Evolutionary conservation across 164 flowering plant species (phyloP), one percentile per base, ranked within the genome.

Genomic region (Piper betle): DNA sequence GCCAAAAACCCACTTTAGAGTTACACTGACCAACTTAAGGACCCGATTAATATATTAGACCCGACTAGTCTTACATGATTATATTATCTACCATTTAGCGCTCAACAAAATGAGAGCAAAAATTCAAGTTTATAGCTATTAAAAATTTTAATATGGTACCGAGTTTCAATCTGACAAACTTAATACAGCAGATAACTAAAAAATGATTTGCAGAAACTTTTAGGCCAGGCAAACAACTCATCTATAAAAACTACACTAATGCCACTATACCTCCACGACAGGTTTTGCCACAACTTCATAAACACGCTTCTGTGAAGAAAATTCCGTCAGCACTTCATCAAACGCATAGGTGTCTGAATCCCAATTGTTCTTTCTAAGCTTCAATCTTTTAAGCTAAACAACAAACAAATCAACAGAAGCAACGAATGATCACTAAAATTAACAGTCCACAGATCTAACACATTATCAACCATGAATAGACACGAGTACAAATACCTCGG

Each of bases 211-310:
- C 33, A 25, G 33, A 25, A 25, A 25, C 33, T 25, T 25, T 25
- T 25, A 25, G 33, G 33, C 33, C 33, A 25, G 33, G 33, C 33
- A 0, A 46, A 46, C 15, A 6, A 12, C 9, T 46, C 50, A 46
- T 5, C 15, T 10, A 39, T 39, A 0, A 25, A 33, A 25, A 5
- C 39, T 55, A 8, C 13, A 4, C 38, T 25, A 55, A 13, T 55
- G 37, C 33, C 10, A 53, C 39, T 39, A 1, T 17, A 55, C 97
- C 97, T 94, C 99, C 52, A 94, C 97, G 61, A 94, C 99, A 63
- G 99, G 99, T 72, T 91, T 94, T 43, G 99, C 99, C 55, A 94
- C 99, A 62, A 83, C 97, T 80, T 94, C 96, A 62, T 90, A 94
- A 9, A 90, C 99, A 67, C 99, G 97, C 72, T 88, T 94, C 69